A percentile compares a stretch with the other conserved stretches of the same genome.
phyloP scores from a whole-genome alignment of 2,329 filamentous ascomycete genomes.

The Coniochaeta prunicola region DNA sequence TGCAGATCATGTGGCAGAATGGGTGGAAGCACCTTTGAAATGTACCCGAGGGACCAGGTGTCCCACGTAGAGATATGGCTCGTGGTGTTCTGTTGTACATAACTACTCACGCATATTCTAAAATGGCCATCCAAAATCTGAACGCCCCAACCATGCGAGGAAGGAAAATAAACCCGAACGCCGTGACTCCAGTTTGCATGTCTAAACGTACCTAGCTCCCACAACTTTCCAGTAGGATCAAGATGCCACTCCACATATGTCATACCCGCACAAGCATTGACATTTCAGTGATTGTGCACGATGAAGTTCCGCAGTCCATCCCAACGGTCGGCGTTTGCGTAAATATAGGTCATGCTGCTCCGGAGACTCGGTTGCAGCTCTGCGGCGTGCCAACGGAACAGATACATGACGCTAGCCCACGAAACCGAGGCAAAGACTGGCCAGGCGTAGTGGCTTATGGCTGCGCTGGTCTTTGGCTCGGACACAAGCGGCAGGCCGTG shows the following conservation, averaged over 20 bases:
- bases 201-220: neutral
- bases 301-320: conserved; percentile 77
- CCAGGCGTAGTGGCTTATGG: conserved; percentile 71
- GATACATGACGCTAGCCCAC: conserved; percentile 92
- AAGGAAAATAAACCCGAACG: neutral
- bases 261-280: neutral
- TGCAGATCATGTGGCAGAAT: conserved; percentile 51
- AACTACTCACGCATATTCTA: neutral
- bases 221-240: too few relatives aligned
- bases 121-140: neutral
- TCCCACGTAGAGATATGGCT: neutral
- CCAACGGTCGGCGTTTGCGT: conserved; percentile 82
- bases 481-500: conserved; percentile 43
- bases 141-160: neutral
- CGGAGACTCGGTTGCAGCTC: conserved; percentile 85
- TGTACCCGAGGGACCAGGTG: neutral
- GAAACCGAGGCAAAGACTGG: conserved; percentile 84
- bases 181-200: neutral
- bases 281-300: conserved; percentile 62
- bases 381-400: conserved; percentile 88
- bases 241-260: too few relatives aligned
- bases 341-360: conserved; percentile 98
- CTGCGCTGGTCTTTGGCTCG: conserved; percentile 34
- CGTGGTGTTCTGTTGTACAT: too few relatives aligned
- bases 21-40: conserved; percentile 49